Conservation (phyloP, 2,329 filamentous ascomycete species). For the Zarea fungicola region DNA sequence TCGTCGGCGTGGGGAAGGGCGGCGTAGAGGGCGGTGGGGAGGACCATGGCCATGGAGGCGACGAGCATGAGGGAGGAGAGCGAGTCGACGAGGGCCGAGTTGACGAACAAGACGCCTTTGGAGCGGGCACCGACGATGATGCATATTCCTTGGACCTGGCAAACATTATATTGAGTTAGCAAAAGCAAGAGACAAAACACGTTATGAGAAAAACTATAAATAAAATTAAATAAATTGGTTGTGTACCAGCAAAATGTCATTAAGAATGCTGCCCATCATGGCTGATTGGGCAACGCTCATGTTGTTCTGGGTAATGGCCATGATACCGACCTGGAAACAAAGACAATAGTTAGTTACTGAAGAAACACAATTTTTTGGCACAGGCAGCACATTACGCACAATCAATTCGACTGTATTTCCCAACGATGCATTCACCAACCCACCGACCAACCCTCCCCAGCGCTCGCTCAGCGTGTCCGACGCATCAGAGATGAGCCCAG, state of each 20-base stretch:
- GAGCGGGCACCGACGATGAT: slow-evolving; percentile 16
- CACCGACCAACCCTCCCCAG: slow-evolving; percentile 14
- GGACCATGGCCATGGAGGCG: slow-evolving; percentile 16
- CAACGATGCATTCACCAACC: slow-evolving; percentile 17
- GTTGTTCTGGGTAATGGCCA: slow-evolving; percentile 15
- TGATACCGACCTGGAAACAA: slow-evolving; percentile 11
- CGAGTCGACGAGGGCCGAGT: slow-evolving; percentile 16
- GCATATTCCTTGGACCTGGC: slow-evolving; percentile 16
- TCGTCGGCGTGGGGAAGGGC: slow-evolving; percentile 6
- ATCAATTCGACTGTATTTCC: slow-evolving; percentile 17
- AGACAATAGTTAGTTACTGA: not conserved
- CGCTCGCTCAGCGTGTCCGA: slow-evolving; percentile 14
- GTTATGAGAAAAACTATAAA: not conserved
- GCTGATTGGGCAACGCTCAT: slow-evolving; percentile 14
- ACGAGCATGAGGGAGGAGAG: slow-evolving; percentile 17
- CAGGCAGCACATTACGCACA: not conserved
- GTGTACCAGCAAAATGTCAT: slow-evolving; percentile 16
- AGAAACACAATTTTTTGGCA: not conserved
- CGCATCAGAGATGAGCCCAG: slow-evolving; percentile 14
- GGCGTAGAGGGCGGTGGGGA: slow-evolving; percentile 15
- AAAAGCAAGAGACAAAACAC: no score
- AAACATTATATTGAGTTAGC: no score
- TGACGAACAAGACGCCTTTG: slow-evolving; percentile 16
- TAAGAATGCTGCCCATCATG: slow-evolving; percentile 18
- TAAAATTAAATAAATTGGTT: no score